These are phyloP conservation scores for Crithidia fasciculata DNA, from an alignment of 208 protist genomes.

Conservation along the genomic window DNA sequence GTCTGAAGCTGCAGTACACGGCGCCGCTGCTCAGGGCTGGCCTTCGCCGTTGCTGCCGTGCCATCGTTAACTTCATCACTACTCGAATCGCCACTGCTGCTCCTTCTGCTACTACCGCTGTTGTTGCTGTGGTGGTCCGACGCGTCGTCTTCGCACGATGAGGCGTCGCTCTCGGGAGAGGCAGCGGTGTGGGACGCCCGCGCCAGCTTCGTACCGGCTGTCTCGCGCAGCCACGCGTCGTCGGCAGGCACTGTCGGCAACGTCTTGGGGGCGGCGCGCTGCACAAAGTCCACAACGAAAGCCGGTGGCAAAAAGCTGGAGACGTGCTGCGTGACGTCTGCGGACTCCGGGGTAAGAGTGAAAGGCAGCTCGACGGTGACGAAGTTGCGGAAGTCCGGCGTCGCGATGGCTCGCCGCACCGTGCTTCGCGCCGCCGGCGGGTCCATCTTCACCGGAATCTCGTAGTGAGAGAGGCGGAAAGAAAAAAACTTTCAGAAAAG, in stretches of 20 bases:
- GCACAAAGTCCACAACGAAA: conserved; percentile 49
- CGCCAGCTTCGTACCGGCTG: no score
- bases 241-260: background rate
- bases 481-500: no score
- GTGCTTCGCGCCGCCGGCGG: background rate
- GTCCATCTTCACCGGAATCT: background rate
- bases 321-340: conserved; percentile 30
- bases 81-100: conserved; percentile 15
- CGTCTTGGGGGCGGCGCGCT: conserved; percentile 22
- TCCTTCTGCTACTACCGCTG: conserved; percentile 27
- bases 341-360: conserved; percentile 24
- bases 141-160: no score
- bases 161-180: no score
- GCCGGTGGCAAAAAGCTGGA: conserved; percentile 63
- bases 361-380: conserved; percentile 82
- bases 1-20: conserved; percentile 12
- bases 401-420: background rate
- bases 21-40: background rate
- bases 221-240: background rate
- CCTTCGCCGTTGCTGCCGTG: background rate
- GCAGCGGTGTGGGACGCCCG: no score
- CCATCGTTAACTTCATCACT: no score
- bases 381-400: conserved; percentile 55
- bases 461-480: no score
- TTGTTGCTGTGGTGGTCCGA: background rate